phyloP scores from a whole-genome alignment of 2,329 filamentous ascomycete genomes.

The Trichoderma sp. region DNA sequence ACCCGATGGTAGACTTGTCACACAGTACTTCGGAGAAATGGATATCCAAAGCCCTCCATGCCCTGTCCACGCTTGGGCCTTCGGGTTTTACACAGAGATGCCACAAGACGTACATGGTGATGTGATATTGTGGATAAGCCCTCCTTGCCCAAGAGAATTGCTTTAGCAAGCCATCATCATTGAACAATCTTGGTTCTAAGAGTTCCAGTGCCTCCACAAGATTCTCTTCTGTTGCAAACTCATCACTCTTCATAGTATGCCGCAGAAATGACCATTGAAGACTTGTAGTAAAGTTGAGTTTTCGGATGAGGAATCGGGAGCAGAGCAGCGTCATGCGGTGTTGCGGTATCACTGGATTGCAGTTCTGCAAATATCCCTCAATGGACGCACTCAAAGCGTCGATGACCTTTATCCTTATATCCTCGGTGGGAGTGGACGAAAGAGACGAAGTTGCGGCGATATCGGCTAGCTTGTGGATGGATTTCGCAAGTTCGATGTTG shows the following conservation, averaged over 20 bases:
- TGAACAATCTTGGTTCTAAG: neutral
- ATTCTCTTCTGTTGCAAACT: neutral
- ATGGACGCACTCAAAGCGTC: neutral
- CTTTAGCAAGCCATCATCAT: neutral
- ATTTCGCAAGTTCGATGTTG: neutral
- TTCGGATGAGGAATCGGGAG: neutral
- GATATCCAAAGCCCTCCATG: neutral
- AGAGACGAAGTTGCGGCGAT: neutral
- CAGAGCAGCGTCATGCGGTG: neutral
- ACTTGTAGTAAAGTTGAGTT: neutral
- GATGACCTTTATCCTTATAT: neutral
- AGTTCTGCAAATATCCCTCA: neutral
- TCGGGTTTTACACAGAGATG: neutral
- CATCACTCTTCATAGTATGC: neutral
- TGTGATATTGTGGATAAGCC: neutral
- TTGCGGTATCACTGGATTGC: neutral
- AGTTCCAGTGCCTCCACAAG: neutral
- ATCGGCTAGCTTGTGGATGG: neutral
- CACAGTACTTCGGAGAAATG: neutral
- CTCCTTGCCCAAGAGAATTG: neutral
- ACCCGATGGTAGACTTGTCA: neutral
- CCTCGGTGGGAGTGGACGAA: neutral
- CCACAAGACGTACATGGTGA: neutral
- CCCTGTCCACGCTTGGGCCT: neutral
- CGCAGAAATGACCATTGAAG: neutral